Conservation (phyloP, 768 basidiomycete genomes). For the Imleria badia region DNA sequence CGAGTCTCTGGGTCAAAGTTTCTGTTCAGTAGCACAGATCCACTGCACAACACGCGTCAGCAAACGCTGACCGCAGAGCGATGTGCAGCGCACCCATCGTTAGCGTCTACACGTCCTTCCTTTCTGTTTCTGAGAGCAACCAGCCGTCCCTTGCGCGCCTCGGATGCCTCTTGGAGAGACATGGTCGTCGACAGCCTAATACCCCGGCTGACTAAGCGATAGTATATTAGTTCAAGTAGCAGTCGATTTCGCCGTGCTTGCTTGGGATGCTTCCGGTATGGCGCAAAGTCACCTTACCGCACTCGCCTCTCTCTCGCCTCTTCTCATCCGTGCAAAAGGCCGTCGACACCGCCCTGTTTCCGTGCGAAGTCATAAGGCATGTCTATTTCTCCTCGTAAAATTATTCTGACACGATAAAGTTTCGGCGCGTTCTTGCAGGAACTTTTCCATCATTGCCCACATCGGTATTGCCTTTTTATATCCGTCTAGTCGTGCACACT, state of each 20-base stretch:
- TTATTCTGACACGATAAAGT: background rate
- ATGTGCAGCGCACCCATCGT: constrained; percentile 39
- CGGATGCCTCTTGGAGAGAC: constrained; percentile 76
- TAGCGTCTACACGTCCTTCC: constrained; percentile 49
- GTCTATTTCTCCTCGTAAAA: constrained; percentile 1
- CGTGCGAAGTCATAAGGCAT: constrained; percentile 69
- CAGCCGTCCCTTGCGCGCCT: constrained; percentile 78
- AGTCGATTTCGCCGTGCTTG: no score
- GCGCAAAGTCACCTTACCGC: constrained; percentile 18
- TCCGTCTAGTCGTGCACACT: background rate
- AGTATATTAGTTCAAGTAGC: background rate
- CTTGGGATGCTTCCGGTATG: constrained; percentile 33
- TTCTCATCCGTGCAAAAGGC: constrained; percentile 35
- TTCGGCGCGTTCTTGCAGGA: constrained; percentile 43
- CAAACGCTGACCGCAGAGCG: background rate
- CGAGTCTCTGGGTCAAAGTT: constrained; percentile 92
- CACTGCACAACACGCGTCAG: constrained; percentile 30
- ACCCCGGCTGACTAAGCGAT: constrained; percentile 34
- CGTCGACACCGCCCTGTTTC: constrained; percentile 60
- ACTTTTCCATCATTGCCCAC: constrained; percentile 96
- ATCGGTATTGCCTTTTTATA: constrained; percentile 54
- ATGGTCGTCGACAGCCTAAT: constrained; percentile 29
- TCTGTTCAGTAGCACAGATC: constrained; percentile 62
- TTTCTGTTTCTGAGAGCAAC: constrained; percentile 75
- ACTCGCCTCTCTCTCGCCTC: constrained; percentile 7